phyloP scores from a whole-genome alignment of 2,329 filamentous ascomycete genomes.

The Arthroderma sp. region DNA sequence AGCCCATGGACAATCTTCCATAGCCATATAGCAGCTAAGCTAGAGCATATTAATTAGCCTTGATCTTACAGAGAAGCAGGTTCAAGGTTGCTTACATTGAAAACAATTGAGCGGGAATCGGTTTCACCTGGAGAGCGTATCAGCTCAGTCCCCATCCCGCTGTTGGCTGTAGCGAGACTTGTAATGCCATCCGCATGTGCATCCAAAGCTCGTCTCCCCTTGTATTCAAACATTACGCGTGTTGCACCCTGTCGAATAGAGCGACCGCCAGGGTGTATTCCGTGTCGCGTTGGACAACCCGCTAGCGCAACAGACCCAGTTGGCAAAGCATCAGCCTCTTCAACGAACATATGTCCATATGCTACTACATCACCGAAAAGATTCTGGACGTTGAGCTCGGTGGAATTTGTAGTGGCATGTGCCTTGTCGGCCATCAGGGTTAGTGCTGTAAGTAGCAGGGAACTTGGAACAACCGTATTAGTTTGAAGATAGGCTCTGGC shows the following conservation, averaged over 20 bases:
- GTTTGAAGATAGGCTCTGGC: neutral
- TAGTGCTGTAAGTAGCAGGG: neutral
- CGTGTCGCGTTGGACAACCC: neutral
- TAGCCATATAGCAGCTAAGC: neutral
- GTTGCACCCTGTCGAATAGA: neutral
- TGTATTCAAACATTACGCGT: neutral
- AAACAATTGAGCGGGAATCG: neutral
- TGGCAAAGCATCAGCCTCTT: neutral
- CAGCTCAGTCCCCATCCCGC: neutral
- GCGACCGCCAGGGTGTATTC: neutral
- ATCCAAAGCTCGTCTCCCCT: neutral
- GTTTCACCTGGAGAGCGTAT: neutral
- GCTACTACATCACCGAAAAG: neutral
- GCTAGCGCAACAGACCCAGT: neutral
- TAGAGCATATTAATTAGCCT: neutral
- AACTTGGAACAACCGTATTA: neutral
- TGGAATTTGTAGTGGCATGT: neutral
- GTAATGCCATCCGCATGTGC: neutral
- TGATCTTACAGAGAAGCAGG: too few relatives aligned
- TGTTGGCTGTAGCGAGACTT: neutral
- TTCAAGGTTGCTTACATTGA: neutral
- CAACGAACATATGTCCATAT: neutral
- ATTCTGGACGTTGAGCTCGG: neutral
- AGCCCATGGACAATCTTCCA: neutral
- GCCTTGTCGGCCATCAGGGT: neutral